phyloP scores from a whole-genome alignment of 768 basidiomycete species.

The Podaxis carcinomalis region DNA sequence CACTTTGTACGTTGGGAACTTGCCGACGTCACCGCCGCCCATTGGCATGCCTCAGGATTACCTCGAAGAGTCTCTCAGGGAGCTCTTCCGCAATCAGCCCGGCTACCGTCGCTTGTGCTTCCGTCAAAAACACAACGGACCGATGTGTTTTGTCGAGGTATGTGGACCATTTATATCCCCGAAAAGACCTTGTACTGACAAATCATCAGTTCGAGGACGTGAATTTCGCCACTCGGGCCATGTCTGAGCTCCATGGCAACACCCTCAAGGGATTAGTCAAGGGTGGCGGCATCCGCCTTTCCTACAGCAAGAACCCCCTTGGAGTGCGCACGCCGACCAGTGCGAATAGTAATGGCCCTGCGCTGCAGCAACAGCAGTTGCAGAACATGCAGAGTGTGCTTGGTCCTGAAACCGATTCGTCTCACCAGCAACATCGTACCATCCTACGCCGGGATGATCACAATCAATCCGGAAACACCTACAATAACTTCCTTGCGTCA shows the following conservation, averaged over 20 bases:
- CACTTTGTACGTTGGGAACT: constrained; percentile 98
- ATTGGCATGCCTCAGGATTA: constrained; percentile 71
- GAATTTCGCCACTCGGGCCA: constrained; percentile 74
- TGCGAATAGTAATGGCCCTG: constrained; percentile 32
- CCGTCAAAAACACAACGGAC: constrained; percentile 94
- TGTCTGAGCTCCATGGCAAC: constrained; percentile 87
- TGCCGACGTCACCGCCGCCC: constrained; percentile 77
- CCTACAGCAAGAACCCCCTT: constrained; percentile 98
- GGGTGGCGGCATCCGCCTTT: constrained; percentile 91
- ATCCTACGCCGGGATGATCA: constrained; percentile 15
- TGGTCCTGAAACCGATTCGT: constrained; percentile 8
- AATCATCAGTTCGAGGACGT: constrained; percentile 83
- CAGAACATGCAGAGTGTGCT: constrained; percentile 19
- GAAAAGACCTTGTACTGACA: constrained; percentile 50
- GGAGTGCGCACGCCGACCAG: constrained; percentile 82
- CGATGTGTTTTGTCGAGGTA: constrained; percentile 99
- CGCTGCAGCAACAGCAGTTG: constrained; percentile 39
- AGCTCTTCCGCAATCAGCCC: constrained; percentile 71
- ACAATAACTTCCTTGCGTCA: constrained; percentile 34
- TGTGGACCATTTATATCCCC: constrained; percentile 13
- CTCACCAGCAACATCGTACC: constrained; percentile 17
- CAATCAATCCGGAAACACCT: constrained; percentile 14
- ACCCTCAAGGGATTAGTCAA: constrained; percentile 91
- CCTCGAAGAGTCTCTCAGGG: constrained; percentile 83
- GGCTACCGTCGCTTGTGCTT: constrained; percentile 94